phyloP scores from a whole-genome alignment of 208 protist genomes.

The Kentomonas sorsogonicus region DNA sequence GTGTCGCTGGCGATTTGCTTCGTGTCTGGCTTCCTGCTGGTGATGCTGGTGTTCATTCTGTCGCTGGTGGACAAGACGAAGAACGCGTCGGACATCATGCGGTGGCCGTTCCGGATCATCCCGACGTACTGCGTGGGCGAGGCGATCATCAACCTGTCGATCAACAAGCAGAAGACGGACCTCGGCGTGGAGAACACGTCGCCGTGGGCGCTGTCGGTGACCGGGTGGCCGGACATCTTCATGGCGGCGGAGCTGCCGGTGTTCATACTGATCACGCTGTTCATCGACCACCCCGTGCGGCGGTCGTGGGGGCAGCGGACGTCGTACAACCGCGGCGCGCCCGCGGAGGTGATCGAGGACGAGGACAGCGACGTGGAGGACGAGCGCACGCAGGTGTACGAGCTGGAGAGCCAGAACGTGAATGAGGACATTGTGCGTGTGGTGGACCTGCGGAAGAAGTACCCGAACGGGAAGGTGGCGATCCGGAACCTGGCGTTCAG shows the following conservation, averaged over 20 bases:
- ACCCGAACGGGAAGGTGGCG: constrained; percentile 58
- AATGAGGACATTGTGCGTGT: constrained; percentile 47
- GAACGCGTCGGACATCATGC: constrained; percentile 21
- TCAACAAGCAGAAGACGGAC: constrained; percentile 13
- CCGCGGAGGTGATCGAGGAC: constrained; percentile 20
- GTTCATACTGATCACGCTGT: constrained; percentile 39
- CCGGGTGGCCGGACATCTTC: constrained; percentile 36
- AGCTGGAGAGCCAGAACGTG: constrained; percentile 2
- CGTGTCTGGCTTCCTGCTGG: constrained; percentile 50
- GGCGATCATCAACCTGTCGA: constrained; percentile 45
- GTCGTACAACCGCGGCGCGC: constrained; percentile 28
- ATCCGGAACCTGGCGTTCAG: constrained; percentile 65
- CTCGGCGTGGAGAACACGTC: constrained; percentile 14
- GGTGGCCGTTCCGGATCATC: constrained; percentile 53
- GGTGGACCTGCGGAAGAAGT: constrained; percentile 52
- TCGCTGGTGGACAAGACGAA: constrained; percentile 22
- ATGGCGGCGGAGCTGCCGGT: constrained; percentile 41
- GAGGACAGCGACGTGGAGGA: constrained; percentile 34
- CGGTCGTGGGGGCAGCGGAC: constrained; percentile 24
- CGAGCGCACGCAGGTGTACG: constrained; percentile 24
- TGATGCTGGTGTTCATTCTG: constrained; percentile 36
- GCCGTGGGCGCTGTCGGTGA: constrained; percentile 26
- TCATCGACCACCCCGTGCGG: constrained; percentile 52
- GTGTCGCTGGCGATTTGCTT: constrained; percentile 57
- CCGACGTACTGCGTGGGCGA: constrained; percentile 63